Conservation (phyloP, 495 filamentous ascomycete genomes). For the Umbilicaria muhlenbergii region DNA sequence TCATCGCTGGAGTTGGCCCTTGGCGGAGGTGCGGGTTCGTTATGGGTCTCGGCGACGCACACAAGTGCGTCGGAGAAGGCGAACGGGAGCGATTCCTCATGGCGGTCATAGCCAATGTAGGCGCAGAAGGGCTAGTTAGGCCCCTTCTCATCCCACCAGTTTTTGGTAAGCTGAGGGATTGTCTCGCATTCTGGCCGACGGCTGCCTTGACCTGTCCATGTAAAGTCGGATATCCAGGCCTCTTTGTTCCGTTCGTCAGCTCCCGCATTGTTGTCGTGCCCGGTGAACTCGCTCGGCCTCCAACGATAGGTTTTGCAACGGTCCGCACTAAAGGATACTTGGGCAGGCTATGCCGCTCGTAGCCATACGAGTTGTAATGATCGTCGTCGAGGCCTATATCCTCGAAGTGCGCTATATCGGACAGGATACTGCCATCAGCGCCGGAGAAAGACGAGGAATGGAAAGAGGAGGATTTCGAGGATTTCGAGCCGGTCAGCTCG, state of each 20-base stretch:
- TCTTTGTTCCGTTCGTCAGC: constrained; percentile 16
- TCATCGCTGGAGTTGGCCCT: constrained; percentile 4
- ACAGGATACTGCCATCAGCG: constrained; percentile 40
- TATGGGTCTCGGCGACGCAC: neutral
- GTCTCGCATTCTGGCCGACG: constrained; percentile 8
- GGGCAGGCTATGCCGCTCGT: constrained; percentile 12
- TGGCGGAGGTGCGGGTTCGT: neutral
- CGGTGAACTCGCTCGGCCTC: constrained; percentile 1
- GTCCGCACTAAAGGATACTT: constrained; percentile 3
- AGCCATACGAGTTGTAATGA: neutral
- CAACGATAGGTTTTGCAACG: constrained; percentile 1
- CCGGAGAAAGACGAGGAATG: constrained; percentile 58
- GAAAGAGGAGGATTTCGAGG: constrained; percentile 81
- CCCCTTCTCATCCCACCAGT: constrained; percentile 15
- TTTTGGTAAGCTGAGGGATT: constrained; percentile 19
- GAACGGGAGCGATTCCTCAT: constrained; percentile 21
- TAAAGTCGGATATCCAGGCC: constrained; percentile 21
- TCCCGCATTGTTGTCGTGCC: constrained; percentile 13
- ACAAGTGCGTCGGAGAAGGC: constrained; percentile 15
- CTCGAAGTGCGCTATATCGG: constrained; percentile 72
- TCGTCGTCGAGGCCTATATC: constrained; percentile 82
- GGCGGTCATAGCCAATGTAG: constrained; percentile 19
- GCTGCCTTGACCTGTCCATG: constrained; percentile 20
- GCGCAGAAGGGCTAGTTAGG: constrained; percentile 26
- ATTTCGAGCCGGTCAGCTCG: constrained; percentile 70